Evolutionary conservation across 176 grass and related monocot genomes (phyloP), one percentile per base, ranked within the genome.

Genomic region (Alloteropsis semialata): DNA sequence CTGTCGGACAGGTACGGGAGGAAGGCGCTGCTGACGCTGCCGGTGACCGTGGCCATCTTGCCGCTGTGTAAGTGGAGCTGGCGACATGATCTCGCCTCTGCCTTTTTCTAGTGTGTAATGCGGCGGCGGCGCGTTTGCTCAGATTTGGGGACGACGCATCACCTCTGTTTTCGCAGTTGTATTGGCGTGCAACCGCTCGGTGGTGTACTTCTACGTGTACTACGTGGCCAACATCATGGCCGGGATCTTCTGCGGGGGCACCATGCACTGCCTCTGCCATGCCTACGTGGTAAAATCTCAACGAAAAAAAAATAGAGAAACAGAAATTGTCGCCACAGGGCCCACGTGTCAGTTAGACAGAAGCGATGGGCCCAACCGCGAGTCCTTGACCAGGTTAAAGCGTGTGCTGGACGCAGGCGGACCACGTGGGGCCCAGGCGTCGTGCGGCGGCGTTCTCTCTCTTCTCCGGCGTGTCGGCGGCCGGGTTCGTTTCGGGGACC

Each of bases 1-100:
- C 57, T 95, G 69, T 98, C 96, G 21, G 96, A 98, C 59, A 95
- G 88, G 77, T 95, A 95, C 69, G 96, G 96, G 15, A 59, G 96
- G 74, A 98, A 95, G 84, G 87, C 92, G 27, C 53, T 98, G 24
- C 81, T 98, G 38, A 80, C 77, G 51, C 79, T 98, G 50, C 96
- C 96, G 46, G 83, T 84, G 49, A 90, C 87, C 15, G 10, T 78
- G 11, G 84, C 81, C 14, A 88, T 95, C 68, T 2, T 81, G 62
- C 96, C 92, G 1, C 51, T 92, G 41, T 92, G 96, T 98, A 80
- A 69, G 74, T 48, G 3, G 25, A 50, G 17, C 43, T 14, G 19
- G 22, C 48, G 8, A 2, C 41, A 19, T 25, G 16, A 25, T 8
- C 11, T 22, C 11, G 15, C 33, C 13, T 15, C 22, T 15, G 6